phyloP scores from a whole-genome alignment of 1,139 yeast species.

The Saccharomycopsis hybrid region DNA sequence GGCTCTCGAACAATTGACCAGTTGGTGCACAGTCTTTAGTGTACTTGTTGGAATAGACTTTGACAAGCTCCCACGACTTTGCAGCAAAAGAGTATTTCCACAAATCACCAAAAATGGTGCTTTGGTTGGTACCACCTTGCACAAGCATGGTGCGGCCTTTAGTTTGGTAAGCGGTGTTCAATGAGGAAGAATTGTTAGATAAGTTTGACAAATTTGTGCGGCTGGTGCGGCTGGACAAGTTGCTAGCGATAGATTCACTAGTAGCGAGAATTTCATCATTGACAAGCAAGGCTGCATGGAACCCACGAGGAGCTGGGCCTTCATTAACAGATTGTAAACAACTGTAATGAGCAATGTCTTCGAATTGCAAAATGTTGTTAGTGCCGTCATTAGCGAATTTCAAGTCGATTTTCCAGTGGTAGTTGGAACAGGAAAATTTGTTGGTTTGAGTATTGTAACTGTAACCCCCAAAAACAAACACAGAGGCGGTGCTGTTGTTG shows the following conservation, averaged over 20 bases:
- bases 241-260: neutral
- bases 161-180: neutral
- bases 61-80: slow-evolving; percentile 33
- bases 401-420: slow-evolving; percentile 42
- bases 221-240: no score
- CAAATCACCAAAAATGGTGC: slow-evolving; percentile 36
- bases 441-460: slow-evolving; percentile 22
- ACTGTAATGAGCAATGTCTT: slow-evolving; percentile 28
- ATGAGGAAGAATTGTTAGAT: neutral
- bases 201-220: neutral
- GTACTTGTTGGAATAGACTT: slow-evolving; percentile 5
- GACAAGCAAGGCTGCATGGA: slow-evolving; percentile 27
- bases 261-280: neutral
- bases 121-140: slow-evolving; percentile 42
- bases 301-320: slow-evolving; percentile 33
- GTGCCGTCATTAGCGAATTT: slow-evolving; percentile 32
- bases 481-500: neutral
- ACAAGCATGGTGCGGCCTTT: slow-evolving; percentile 26
- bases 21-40: slow-evolving; percentile 2
- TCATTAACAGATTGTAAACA: slow-evolving; percentile 18
- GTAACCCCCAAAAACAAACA: slow-evolving; percentile 17
- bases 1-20: neutral
- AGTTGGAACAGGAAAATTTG: slow-evolving; percentile 36
- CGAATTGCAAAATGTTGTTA: slow-evolving; percentile 30
- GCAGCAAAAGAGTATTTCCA: slow-evolving; percentile 41